A percentile compares a stretch with the other conserved stretches of the same genome.
Conservation (phyloP, 1,284 basidiomycete genomes). For the Coriolopsis trogii region DNA sequence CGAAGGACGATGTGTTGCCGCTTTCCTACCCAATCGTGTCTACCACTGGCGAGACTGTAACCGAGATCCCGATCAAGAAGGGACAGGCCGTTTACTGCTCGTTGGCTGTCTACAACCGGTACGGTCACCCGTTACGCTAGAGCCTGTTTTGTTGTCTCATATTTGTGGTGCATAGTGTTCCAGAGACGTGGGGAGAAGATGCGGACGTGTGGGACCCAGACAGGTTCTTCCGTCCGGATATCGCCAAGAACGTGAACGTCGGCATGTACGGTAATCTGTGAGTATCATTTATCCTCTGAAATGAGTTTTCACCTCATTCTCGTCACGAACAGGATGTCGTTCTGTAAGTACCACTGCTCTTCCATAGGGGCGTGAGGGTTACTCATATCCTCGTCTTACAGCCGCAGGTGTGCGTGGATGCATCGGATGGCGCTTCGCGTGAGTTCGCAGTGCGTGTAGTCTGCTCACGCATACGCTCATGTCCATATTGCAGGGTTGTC, state of each 20-base stretch:
- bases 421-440: slow-evolving; percentile 50
- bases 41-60: slow-evolving; percentile 34
- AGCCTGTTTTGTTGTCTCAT: neutral
- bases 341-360: neutral
- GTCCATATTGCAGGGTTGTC: slow-evolving; percentile 33
- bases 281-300: neutral
- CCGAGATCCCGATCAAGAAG: slow-evolving; percentile 38
- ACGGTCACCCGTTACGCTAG: neutral
- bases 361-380: neutral
- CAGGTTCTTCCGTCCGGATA: neutral
- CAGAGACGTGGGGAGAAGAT: slow-evolving; percentile 51
- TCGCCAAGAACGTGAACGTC: neutral
- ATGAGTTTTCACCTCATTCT: no score
- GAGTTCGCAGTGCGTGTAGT: neutral
- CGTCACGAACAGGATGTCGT: slow-evolving; percentile 1
- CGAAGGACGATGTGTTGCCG: slow-evolving; percentile 41
- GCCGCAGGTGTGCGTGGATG: slow-evolving; percentile 7
- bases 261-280: neutral
- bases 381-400: no score
- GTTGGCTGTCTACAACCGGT: slow-evolving; percentile 38
- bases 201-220: slow-evolving; percentile 26
- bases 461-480: neutral
- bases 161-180: slow-evolving; percentile 13
- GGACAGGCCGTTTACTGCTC: slow-evolving; percentile 39
- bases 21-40: slow-evolving; percentile 38